Percentiles rank a stretch among this genome's conserved stretches.
These are phyloP conservation scores for Phaeomoniella chlamydospora DNA, from an alignment of 2,329 filamentous ascomycete species.

Conservation along the genomic window DNA sequence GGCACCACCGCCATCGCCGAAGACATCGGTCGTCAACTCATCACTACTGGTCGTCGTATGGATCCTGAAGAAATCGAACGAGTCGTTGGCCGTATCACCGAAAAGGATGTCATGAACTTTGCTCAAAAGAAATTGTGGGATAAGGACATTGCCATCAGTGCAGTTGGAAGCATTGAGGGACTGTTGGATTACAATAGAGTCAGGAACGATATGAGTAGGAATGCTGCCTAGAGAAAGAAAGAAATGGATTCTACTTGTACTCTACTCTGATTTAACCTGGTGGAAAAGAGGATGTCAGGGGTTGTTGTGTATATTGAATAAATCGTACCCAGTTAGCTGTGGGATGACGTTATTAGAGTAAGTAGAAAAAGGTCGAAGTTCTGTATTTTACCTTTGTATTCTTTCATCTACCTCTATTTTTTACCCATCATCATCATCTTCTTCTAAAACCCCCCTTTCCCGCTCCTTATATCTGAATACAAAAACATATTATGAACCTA, in stretches of 20 bases:
- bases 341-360: background rate
- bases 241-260: background rate
- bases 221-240: constrained; percentile 26
- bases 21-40: constrained; percentile 96
- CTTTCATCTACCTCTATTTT: background rate
- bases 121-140: constrained; percentile 94
- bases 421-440: background rate
- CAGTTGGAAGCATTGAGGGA: constrained; percentile 85
- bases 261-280: too few relatives aligned
- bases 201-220: constrained; percentile 77
- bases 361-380: background rate
- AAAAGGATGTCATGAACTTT: constrained; percentile 95
- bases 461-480: background rate
- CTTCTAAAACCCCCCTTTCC: background rate
- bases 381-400: background rate
- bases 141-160: constrained; percentile 85
- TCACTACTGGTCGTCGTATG: constrained; percentile 90
- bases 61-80: constrained; percentile 88
- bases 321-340: too few relatives aligned
- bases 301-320: background rate
- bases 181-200: constrained; percentile 38
- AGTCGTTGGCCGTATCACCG: constrained; percentile 73
- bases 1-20: constrained; percentile 95
- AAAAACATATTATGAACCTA: background rate
- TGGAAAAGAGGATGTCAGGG: background rate